Evolutionary conservation across 371 early-diverging fungal species (phyloP), one percentile per base, ranked within the genome.

Genomic region (Blakeslea trispora): DNA sequence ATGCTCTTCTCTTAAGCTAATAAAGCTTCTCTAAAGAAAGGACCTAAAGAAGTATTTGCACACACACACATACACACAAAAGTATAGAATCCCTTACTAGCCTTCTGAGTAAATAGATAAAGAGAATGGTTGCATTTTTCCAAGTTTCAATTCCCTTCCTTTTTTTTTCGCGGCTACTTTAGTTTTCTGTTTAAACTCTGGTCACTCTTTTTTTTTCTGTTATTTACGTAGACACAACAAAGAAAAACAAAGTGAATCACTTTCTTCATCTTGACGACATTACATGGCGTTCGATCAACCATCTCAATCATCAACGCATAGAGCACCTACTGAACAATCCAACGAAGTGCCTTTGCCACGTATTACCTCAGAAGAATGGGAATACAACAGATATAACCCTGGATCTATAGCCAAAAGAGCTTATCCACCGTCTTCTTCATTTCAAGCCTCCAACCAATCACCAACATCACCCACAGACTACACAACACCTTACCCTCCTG

Each of bases 211-310:
- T 22, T 34, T 39, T 43, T 19, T 21, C 22, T 14, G n/a, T n/a
- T n/a, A n/a, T n/a, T n/a, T n/a, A n/a, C n/a, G n/a, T n/a, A n/a
- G n/a, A n/a, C n/a, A n/a, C n/a, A n/a, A n/a, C n/a, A n/a, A n/a
- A n/a, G n/a, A n/a, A n/a, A n/a, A n/a, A n/a, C n/a, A n/a, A n/a
- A n/a, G n/a, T n/a, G n/a, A n/a, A n/a, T n/a, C 34, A n/a, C 42
- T 37, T 45, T 55, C 31, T 54, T 45, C 41, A 41, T 62, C 24
- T 48, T 49, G 37, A 57, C 43, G 6, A 31, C 14, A 15, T 35
- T 37, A 15, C 35, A 45, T 71, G 72, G 56, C 68, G 52, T 68
- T 71, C 63, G 72, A 72, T 63, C 72, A 63, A 46, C 39, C 61
- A 39, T 61, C 64, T 59, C 69, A 64, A 39, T 49, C 64, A 50